These are phyloP conservation scores for Neurospora cerealis DNA, from an alignment of 495 filamentous ascomycete species.

Conservation along the genomic window DNA sequence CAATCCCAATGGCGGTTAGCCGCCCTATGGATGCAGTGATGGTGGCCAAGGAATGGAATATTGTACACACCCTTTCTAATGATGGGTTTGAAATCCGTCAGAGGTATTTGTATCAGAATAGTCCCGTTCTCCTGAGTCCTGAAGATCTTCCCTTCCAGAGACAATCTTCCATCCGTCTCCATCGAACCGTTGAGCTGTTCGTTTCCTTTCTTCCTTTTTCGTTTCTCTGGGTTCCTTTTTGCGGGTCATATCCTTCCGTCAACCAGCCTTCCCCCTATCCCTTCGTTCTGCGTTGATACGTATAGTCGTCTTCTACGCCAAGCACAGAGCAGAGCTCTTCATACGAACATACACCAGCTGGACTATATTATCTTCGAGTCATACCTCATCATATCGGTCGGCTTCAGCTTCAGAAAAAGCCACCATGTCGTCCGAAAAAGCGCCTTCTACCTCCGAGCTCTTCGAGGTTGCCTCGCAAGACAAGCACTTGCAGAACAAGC, in stretches of 20 bases:
- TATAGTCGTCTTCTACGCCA: neutral
- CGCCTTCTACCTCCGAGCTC: slow-evolving; percentile 15
- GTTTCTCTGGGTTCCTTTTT: neutral
- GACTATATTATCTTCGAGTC: neutral
- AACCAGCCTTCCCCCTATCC: neutral
- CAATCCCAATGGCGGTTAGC: neutral
- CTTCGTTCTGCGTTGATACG: neutral
- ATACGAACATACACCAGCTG: neutral
- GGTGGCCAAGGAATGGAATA: neutral
- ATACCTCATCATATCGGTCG: neutral
- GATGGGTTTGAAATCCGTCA: neutral
- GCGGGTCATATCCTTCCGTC: neutral
- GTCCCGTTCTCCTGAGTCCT: neutral
- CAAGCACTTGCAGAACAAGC: slow-evolving; percentile 24
- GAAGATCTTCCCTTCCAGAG: neutral
- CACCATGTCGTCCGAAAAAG: neutral
- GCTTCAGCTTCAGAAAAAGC: neutral
- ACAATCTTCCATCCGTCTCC: neutral
- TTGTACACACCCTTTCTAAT: neutral
- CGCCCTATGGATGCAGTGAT: neutral
- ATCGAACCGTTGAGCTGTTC: neutral
- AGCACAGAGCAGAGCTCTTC: neutral
- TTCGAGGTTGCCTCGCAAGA: slow-evolving; percentile 31
- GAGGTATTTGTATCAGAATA: neutral
- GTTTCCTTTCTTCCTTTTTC: slow-evolving; percentile 1